Base-by-base conservation (phyloP, 2,329 filamentous ascomycete genomes). In the Pyrenophora teres region DNA sequence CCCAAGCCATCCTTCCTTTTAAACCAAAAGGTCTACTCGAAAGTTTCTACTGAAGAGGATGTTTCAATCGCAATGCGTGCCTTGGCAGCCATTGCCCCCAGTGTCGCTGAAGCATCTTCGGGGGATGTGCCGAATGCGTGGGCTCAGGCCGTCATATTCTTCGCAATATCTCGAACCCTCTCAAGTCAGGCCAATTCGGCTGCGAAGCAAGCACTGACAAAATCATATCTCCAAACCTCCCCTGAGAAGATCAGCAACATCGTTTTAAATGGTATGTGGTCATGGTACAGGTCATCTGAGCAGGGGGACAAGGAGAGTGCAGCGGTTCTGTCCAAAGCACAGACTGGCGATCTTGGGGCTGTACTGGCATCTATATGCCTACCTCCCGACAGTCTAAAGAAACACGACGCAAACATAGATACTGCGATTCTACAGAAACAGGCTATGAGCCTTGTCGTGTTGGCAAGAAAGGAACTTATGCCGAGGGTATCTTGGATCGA, bases 1-100 rank as follows among this genome's bases (percentile, higher is more conserved):
- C 86, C 90, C 0, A 96, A 96, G 70, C 87, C 89, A 12, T 96
- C 93, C 0, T 94, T 96, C 71, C 78, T 97, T 16, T 80, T 97
- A 5, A 96, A 90, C 65, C 83, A 88, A 30, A 88, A 89, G 55
- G 84, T 96, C 4, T 97, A 94, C 74, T 86, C 87, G 32, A 97
- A 96, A 68, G 67, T 96, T 19, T 80, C 82, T 2, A 76, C 80
- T 0, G 85, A 88, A 49, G 89, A 92, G 46, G 94, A 99, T 64
- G 78, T 92, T 16, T 79, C 78, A 46, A 97, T 94, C 90, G 82
- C 90, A 44, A 78, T 87, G 36, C 83, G 85, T 58, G 87, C 91
- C 25, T 77, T 97, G 41, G 77, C 82, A 13, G 82, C 86, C 21
- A 76, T 88, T 13, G 81, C 86, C 13, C 70, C 78, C 13, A 77